Conservation (phyloP, 2,329 filamentous ascomycete genomes). For the Colletotrichum euphorbiae region DNA sequence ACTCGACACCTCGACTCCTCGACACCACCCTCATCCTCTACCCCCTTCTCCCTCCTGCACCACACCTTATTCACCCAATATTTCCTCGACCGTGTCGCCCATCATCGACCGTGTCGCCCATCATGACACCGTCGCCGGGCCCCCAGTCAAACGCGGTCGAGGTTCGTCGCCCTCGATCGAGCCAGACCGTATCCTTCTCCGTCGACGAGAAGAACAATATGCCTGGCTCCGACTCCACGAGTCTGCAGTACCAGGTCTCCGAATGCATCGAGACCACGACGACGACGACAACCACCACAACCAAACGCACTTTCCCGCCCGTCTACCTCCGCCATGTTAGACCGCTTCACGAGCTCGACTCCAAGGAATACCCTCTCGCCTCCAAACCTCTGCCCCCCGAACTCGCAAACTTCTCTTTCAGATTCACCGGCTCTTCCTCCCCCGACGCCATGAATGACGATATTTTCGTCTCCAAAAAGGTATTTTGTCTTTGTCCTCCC, state of each 20-base stretch:
- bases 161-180: constrained; percentile 50
- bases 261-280: constrained; percentile 77
- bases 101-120: constrained; percentile 45
- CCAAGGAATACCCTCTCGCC: constrained; percentile 91
- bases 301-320: constrained; percentile 86
- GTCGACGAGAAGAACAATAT: constrained; percentile 54
- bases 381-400: constrained; percentile 83
- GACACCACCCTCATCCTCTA: neutral
- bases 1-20: neutral
- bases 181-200: constrained; percentile 60
- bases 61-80: neutral
- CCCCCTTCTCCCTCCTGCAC: neutral
- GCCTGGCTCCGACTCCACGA: constrained; percentile 47
- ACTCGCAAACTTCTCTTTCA: constrained; percentile 81
- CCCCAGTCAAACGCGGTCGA: constrained; percentile 41
- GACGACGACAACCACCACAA: constrained; percentile 92
- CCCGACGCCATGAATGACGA: constrained; percentile 24
- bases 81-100: constrained; percentile 21
- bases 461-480: constrained; percentile 29
- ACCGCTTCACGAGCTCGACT: constrained; percentile 78
- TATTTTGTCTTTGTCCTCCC: neutral
- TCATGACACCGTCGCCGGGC: constrained; percentile 54
- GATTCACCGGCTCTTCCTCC: constrained; percentile 64
- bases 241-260: constrained; percentile 68
- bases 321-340: constrained; percentile 80